Evolutionary conservation across 495 filamentous ascomycete genomes (phyloP).

Genomic region (Podospora australis): DNA sequence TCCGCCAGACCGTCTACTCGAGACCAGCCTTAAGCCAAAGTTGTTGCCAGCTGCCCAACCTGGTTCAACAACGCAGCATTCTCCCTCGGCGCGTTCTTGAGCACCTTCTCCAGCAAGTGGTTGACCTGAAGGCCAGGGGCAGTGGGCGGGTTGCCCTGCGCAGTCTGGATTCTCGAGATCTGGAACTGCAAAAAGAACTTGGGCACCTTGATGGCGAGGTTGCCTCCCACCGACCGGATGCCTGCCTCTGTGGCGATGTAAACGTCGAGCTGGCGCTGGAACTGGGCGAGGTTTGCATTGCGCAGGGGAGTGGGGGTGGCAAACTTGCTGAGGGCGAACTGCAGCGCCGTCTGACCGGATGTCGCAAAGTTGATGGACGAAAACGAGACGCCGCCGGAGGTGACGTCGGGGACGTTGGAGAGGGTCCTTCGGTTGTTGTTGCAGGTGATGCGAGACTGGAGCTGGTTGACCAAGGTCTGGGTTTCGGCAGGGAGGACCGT

Average conservation of each 20-base stretch:
- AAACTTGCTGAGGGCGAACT: conserved; percentile 39
- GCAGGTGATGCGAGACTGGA: conserved; percentile 36
- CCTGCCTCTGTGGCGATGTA: conserved; percentile 47
- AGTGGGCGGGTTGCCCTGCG: conserved; percentile 39
- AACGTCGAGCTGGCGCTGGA: conserved; percentile 37
- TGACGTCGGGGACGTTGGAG: conserved; percentile 38
- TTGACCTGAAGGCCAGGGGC: conserved; percentile 39
- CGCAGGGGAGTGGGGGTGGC: conserved; percentile 36
- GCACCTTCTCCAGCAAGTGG: conserved; percentile 42
- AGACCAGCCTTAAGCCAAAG: conserved; percentile 26
- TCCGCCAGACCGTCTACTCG: no score
- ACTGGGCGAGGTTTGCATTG: conserved; percentile 30
- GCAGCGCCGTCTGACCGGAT: conserved; percentile 28
- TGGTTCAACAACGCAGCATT: conserved; percentile 30
- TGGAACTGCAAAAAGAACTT: conserved; percentile 47
- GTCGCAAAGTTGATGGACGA: conserved; percentile 41
- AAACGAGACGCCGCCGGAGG: conserved; percentile 35
- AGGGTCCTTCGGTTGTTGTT: conserved; percentile 27
- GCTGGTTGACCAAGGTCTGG: conserved; percentile 21
- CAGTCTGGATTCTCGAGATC: conserved; percentile 43
- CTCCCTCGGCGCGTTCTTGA: conserved; percentile 39
- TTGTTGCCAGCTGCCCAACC: conserved; percentile 29
- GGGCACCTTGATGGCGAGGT: conserved; percentile 40
- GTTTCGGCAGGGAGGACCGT: conserved; percentile 31
- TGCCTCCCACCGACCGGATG: conserved; percentile 37